Base-by-base conservation (phyloP, 2,329 filamentous ascomycete genomes). In the Colletotrichum sidae region DNA sequence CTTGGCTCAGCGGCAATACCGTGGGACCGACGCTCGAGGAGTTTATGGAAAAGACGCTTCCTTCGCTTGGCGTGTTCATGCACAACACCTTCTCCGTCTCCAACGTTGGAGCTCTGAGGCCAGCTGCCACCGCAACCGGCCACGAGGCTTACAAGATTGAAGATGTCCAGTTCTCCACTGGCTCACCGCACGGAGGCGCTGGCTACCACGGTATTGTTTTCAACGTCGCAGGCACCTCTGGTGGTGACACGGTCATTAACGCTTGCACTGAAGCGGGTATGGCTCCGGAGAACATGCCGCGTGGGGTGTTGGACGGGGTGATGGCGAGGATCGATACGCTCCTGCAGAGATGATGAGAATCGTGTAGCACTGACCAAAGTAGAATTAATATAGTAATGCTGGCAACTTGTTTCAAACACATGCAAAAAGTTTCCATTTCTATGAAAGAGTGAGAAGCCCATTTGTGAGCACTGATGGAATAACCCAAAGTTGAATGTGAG, bases 1-100 rank as follows among this genome's bases (percentile, higher is more conserved):
- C 49, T 10, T 67, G 64, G 64, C 45, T 64, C 7, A 59, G 54
- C 41, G 64, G 64, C 17, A 49, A 75, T 45, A 25, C 63, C 56
- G 34, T 75, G 63, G 10, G 71, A 61, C 72, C 69, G 33, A 55
- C 37, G 12, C 61, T 66, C 55, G 76, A 72, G 54, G 62, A 69
- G 6, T 46, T 67, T 6, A 37, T 64, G 15, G 37, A 47, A 25
- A 65, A 68, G 49, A 53, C 35, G 8, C 54, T 68, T 5, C 66
- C 62, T 3, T 58, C 55, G 1, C 39, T 65, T 12, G 59, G 58
- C 1, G 4, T 50, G 12, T 33, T 56, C 17, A 47, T 68, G 60
- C 62, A 45, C 13, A 58, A 56, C 42, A 67, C 52, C 34, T 60
- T 65, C 34, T 61, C 55, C 5, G 42, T 69, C 13, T 70, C 69